Conservation (phyloP, 2,329 filamentous ascomycete genomes). For the Phyllosticta citriasiana region DNA sequence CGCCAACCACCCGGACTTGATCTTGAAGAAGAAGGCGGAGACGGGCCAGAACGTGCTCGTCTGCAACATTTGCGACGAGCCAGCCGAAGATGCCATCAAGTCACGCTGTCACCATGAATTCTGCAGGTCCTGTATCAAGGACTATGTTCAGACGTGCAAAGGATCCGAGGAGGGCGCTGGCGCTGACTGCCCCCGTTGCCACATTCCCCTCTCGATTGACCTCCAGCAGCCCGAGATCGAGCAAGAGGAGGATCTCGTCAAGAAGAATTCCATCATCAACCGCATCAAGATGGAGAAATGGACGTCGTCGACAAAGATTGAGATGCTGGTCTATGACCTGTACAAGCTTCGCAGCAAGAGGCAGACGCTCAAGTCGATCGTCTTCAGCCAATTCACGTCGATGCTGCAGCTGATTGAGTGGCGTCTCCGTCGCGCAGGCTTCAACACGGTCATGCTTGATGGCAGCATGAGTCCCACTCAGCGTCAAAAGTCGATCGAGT, state of each 20-base stretch:
- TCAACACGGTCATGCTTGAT: constrained; percentile 96
- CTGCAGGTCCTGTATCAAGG: constrained; percentile 70
- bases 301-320: constrained; percentile 97
- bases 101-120: constrained; percentile 92
- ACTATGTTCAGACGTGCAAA: constrained; percentile 70
- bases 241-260: constrained; percentile 75
- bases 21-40: constrained; percentile 77
- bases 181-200: constrained; percentile 77
- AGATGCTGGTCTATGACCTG: constrained; percentile 87
- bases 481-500: constrained; percentile 84
- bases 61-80: constrained; percentile 92
- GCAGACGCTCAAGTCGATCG: constrained; percentile 89
- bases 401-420: constrained; percentile 97
- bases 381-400: constrained; percentile 93
- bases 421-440: constrained; percentile 90
- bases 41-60: constrained; percentile 84
- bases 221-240: constrained; percentile 92
- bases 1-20: constrained; percentile 88
- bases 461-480: constrained; percentile 94
- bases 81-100: constrained; percentile 86
- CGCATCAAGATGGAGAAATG: constrained; percentile 98
- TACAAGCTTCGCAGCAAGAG: constrained; percentile 88
- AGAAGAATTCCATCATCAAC: constrained; percentile 97
- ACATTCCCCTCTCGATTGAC: constrained; percentile 82
- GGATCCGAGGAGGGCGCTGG: constrained; percentile 42